phyloP scores from a whole-genome alignment of 2,329 filamentous ascomycete species.

The Neofusicoccum kwambonambiense region DNA sequence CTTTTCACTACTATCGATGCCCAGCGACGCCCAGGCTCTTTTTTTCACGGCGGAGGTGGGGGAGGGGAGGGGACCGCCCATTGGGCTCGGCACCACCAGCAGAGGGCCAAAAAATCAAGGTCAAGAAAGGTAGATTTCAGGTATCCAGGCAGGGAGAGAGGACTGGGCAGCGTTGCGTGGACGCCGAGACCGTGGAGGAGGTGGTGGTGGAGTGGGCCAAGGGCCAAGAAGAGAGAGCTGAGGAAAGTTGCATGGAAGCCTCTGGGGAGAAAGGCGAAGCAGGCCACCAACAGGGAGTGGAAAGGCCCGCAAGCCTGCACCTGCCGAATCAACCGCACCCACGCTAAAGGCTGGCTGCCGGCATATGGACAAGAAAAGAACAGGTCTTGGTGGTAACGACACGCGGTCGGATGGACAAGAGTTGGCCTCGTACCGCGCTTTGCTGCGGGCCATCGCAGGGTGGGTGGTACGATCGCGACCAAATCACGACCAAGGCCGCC shows the following conservation, averaged over 20 bases:
- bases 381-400: not conserved
- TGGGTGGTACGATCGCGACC: not conserved
- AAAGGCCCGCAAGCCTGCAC: not conserved
- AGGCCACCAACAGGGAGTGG: not conserved
- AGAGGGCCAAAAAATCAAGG: not conserved
- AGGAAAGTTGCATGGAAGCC: not conserved
- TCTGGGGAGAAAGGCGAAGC: not conserved
- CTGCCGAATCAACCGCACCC: not conserved
- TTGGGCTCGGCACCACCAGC: not conserved
- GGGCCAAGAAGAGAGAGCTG: not conserved
- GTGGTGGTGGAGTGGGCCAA: not conserved
- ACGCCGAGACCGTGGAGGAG: not conserved
- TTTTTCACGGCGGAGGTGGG: not conserved
- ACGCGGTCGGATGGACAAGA: not conserved
- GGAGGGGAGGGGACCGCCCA: not conserved
- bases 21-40: not conserved
- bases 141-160: not conserved
- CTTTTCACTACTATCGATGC: not conserved
- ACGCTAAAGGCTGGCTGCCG: not conserved
- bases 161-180: too few relatives aligned
- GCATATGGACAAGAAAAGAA: not conserved
- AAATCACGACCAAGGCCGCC: not conserved
- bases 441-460: not conserved
- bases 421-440: not conserved
- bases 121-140: not conserved